phyloP scores from a whole-genome alignment of 768 basidiomycete species.

The Lactifluus hygrophoroides region DNA sequence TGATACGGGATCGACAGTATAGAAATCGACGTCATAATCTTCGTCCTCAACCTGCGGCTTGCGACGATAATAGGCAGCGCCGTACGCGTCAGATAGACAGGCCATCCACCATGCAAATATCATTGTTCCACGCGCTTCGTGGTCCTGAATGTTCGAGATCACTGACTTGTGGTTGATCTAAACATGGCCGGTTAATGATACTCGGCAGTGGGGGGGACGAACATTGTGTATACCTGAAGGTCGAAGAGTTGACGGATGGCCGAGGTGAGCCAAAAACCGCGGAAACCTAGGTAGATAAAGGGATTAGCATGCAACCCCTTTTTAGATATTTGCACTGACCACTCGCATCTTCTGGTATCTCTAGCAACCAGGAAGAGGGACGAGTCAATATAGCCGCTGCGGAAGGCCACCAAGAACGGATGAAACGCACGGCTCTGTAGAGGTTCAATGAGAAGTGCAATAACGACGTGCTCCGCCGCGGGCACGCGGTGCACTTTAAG shows the following conservation, averaged over 20 bases:
- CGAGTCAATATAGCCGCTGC: constrained; percentile 1
- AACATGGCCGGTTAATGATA: not conserved
- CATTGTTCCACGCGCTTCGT: constrained; percentile 73
- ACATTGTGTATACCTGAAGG: constrained; percentile 45
- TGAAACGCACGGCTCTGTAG: constrained; percentile 74
- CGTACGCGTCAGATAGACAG: constrained; percentile 75
- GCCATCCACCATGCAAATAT: constrained; percentile 95
- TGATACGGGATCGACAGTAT: constrained; percentile 57
- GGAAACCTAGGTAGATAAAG: constrained; percentile 50
- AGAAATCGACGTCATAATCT: constrained; percentile 86
- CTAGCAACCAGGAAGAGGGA: constrained; percentile 29
- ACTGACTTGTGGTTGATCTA: constrained; percentile 83
- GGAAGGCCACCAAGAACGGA: not conserved
- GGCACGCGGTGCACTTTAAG: constrained; percentile 81
- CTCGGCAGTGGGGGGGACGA: not conserved
- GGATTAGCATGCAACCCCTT: not conserved
- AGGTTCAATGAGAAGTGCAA: constrained; percentile 73
- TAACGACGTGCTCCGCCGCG: constrained; percentile 72
- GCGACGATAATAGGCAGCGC: constrained; percentile 73
- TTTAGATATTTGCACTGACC: constrained; percentile 36
- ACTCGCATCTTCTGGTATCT: constrained; percentile 62
- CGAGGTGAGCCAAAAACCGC: constrained; percentile 75
- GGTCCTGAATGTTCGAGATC: constrained; percentile 62
- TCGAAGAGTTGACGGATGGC: constrained; percentile 74
- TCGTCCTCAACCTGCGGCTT: constrained; percentile 75